Evolutionary conservation across 1,139 yeast species (phyloP).

Genomic region (Suhomyces guaymorum): DNA sequence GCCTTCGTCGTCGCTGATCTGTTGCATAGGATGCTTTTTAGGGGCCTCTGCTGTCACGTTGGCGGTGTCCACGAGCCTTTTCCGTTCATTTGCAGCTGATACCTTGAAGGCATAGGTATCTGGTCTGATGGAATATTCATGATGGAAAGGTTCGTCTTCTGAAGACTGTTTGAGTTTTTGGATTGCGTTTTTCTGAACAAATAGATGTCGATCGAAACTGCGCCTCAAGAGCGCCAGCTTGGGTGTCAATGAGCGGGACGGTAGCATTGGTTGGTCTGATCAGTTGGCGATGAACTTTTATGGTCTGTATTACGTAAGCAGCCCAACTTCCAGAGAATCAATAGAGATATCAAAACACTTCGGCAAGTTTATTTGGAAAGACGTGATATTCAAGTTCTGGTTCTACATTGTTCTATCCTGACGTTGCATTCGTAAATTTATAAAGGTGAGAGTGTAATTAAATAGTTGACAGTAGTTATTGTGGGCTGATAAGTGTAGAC

Average conservation of each 20-base stretch:
- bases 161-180: slow-evolving; percentile 23
- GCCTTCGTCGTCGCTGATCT: slow-evolving; percentile 13
- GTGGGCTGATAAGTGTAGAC: too few species aligned
- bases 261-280: slow-evolving; percentile 1
- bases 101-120: slow-evolving; percentile 51
- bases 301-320: background rate
- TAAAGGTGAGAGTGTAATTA: too few species aligned
- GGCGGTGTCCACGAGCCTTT: slow-evolving; percentile 4
- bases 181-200: slow-evolving; percentile 24
- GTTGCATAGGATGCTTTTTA: slow-evolving; percentile 34
- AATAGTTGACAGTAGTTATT: background rate
- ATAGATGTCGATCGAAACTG: slow-evolving; percentile 19
- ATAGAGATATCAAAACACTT: too few species aligned
- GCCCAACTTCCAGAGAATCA: too few species aligned
- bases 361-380: too few species aligned
- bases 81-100: slow-evolving; percentile 27
- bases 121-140: slow-evolving; percentile 51
- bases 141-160: slow-evolving; percentile 33
- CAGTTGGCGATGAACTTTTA: background rate
- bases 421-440: background rate
- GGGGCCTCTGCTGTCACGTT: slow-evolving; percentile 8
- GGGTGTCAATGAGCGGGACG: too few species aligned
- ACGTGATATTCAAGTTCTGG: too few species aligned
- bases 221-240: background rate
- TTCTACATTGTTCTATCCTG: too few species aligned